Conservation (phyloP, 257 asterid genomes). For the Rauvolfia tetraphylla region DNA sequence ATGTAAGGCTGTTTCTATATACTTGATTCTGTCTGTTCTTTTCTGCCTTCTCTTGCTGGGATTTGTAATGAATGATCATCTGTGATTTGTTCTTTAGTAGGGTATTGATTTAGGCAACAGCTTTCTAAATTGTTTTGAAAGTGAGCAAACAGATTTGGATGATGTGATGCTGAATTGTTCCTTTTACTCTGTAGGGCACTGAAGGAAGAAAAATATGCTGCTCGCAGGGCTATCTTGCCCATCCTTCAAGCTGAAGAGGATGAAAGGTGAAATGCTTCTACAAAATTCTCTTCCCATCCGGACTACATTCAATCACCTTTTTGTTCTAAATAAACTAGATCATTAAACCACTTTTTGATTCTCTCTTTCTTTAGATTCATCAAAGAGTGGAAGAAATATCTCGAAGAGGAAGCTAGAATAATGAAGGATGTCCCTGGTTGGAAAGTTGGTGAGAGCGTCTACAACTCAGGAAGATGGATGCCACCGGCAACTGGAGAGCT, state of each 20-base stretch:
- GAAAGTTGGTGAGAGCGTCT: constrained; percentile 92
- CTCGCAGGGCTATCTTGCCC: constrained; percentile 70
- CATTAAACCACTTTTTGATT: not conserved
- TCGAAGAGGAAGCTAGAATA: constrained; percentile 84
- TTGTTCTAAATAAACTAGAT: not conserved
- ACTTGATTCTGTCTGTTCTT: not conserved
- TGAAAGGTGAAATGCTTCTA: constrained; percentile 48
- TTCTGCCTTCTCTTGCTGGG: not conserved
- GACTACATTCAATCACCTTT: not conserved
- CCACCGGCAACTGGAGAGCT: constrained; percentile 96
- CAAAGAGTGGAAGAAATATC: constrained; percentile 73
- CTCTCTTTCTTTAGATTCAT: constrained; percentile 46
- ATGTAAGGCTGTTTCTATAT: not conserved
- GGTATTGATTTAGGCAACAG: too few relatives aligned
- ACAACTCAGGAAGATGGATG: constrained; percentile 95
- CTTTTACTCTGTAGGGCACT: constrained; percentile 43
- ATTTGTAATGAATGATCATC: not conserved
- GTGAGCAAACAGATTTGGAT: not conserved
- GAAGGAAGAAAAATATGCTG: constrained; percentile 80
- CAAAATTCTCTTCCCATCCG: not conserved
- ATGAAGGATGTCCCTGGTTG: constrained; percentile 98
- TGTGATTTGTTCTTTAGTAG: not conserved
- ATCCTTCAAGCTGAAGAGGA: constrained; percentile 89
- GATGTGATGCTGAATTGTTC: constrained; percentile 8
- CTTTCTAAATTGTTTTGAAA: not conserved